Evolutionary conservation across 2,329 filamentous ascomycete species (phyloP).

Genomic region (Hypoxylon sp.): DNA sequence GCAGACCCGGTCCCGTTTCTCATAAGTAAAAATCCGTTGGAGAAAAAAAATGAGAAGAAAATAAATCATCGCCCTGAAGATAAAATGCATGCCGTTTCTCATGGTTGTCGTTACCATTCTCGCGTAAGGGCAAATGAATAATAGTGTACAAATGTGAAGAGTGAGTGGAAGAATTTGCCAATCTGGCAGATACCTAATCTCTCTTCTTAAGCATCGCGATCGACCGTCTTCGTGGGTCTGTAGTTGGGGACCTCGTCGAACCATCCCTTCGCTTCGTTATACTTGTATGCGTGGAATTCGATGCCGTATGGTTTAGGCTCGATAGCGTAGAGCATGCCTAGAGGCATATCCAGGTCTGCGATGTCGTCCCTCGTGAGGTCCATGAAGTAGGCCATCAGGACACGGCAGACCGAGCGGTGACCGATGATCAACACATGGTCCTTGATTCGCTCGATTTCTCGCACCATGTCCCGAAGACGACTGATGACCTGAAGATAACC

Average conservation of each 20-base stretch:
- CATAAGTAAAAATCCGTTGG: constrained; percentile 1
- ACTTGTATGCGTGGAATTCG: constrained; percentile 95
- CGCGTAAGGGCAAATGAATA: constrained; percentile 21
- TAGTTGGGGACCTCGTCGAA: constrained; percentile 92
- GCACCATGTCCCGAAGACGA: constrained; percentile 92
- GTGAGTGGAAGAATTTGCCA: constrained; percentile 16
- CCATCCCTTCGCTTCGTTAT: constrained; percentile 81
- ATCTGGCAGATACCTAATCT: background rate
- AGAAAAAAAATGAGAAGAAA: constrained; percentile 7
- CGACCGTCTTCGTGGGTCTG: constrained; percentile 73
- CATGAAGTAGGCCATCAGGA: constrained; percentile 96
- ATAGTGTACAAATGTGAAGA: constrained; percentile 34
- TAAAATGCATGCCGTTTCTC: constrained; percentile 32
- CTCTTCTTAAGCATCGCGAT: constrained; percentile 53
- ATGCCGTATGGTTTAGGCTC: constrained; percentile 98
- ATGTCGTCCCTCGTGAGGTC: constrained; percentile 91
- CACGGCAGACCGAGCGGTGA: constrained; percentile 91
- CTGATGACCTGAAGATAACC: constrained; percentile 98
- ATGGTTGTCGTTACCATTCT: constrained; percentile 40
- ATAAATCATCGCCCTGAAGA: constrained; percentile 6
- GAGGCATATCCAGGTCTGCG: constrained; percentile 91
- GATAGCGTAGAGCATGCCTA: constrained; percentile 94
- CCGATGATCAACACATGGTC: constrained; percentile 94
- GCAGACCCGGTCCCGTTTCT: constrained; percentile 24
- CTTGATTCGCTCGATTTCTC: constrained; percentile 96